A percentile compares a stretch with the other conserved stretches of the same genome.
These are phyloP conservation scores for Roridomyces roridus DNA, from an alignment of 768 basidiomycete species.

Conservation along the genomic window DNA sequence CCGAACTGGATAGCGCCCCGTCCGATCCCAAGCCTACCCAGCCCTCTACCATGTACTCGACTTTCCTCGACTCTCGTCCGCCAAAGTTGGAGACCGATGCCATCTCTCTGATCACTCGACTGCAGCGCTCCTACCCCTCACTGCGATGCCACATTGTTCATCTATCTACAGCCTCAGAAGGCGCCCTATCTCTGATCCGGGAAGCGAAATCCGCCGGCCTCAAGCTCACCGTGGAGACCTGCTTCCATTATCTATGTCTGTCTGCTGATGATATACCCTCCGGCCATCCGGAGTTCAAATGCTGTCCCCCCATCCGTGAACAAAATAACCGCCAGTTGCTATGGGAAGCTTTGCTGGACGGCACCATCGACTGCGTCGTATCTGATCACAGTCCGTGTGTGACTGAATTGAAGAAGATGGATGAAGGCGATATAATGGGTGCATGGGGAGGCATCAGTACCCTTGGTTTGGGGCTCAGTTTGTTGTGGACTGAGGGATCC, in stretches of 20 bases:
- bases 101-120: slow-evolving; percentile 73
- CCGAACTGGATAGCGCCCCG: slow-evolving; percentile 67
- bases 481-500: slow-evolving; percentile 86
- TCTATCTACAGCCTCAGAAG: slow-evolving; percentile 74
- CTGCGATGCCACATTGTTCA: slow-evolving; percentile 95
- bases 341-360: slow-evolving; percentile 83
- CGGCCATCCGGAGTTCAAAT: slow-evolving; percentile 89
- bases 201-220: slow-evolving; percentile 68
- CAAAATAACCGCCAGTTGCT: slow-evolving; percentile 72
- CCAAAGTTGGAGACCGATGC: slow-evolving; percentile 80
- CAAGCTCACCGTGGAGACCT: slow-evolving; percentile 92
- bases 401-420: slow-evolving; percentile 77
- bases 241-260: slow-evolving; percentile 94
- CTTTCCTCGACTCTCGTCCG: slow-evolving; percentile 89
- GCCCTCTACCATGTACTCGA: slow-evolving; percentile 62
- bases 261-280: slow-evolving; percentile 73
- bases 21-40: slow-evolving; percentile 15
- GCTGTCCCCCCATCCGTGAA: slow-evolving; percentile 92
- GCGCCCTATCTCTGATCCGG: slow-evolving; percentile 77
- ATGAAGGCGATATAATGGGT: slow-evolving; percentile 80
- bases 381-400: slow-evolving; percentile 97
- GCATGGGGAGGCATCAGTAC: slow-evolving; percentile 97
- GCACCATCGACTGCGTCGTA: slow-evolving; percentile 90
- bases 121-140: slow-evolving; percentile 66
- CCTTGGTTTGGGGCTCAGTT: slow-evolving; percentile 86